Conservation (phyloP, 2,329 filamentous ascomycete species). For the Talaromyces sp. region DNA sequence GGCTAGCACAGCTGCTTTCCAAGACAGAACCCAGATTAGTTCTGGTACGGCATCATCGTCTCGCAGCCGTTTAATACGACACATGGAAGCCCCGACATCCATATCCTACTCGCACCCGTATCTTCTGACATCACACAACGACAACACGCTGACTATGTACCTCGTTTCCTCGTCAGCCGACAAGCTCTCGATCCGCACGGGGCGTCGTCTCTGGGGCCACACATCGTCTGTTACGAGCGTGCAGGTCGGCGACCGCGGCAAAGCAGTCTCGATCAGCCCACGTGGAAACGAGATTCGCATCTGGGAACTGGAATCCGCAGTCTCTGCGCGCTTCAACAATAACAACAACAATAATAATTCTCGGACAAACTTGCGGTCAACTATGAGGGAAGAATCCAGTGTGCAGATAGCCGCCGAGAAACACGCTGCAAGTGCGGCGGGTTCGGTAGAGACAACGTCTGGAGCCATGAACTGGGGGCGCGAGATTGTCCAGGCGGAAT, state of each 20-base stretch:
- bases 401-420: slow-evolving; percentile 48
- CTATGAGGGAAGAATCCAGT: slow-evolving; percentile 47
- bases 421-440: slow-evolving; percentile 18
- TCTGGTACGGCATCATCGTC: background rate
- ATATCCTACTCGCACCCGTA: slow-evolving; percentile 79
- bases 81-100: slow-evolving; percentile 52
- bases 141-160: slow-evolving; percentile 82
- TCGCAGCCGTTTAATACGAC: slow-evolving; percentile 26
- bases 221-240: slow-evolving; percentile 84
- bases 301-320: slow-evolving; percentile 81
- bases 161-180: slow-evolving; percentile 70
- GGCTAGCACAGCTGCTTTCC: slow-evolving; percentile 35
- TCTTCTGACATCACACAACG: slow-evolving; percentile 73
- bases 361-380: slow-evolving; percentile 32
- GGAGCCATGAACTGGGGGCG: slow-evolving; percentile 23
- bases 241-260: slow-evolving; percentile 77
- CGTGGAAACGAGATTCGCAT: slow-evolving; percentile 76
- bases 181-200: slow-evolving; percentile 63
- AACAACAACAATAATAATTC: background rate
- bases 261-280: slow-evolving; percentile 82
- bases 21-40: slow-evolving; percentile 13
- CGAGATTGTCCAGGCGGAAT: slow-evolving; percentile 26
- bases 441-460: slow-evolving; percentile 10
- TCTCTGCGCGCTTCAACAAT: slow-evolving; percentile 30
- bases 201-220: slow-evolving; percentile 81